Conservation (phyloP, 1,284 basidiomycete species). For the Ceratobasidium sp. region DNA sequence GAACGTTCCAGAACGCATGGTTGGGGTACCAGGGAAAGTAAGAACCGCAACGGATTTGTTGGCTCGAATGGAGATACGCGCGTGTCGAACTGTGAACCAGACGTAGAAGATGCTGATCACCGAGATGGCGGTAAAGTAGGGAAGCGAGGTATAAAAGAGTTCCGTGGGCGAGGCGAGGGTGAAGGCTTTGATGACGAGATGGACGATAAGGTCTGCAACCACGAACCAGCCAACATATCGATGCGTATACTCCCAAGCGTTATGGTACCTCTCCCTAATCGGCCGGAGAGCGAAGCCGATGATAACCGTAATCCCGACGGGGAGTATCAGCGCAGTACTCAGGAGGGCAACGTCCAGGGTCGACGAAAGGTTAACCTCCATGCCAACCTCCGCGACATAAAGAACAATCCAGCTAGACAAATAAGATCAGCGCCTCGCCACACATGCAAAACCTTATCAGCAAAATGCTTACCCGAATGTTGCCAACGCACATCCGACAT, state of each 20-base stretch:
- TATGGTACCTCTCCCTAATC: slow-evolving; percentile 33
- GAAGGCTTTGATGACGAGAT: slow-evolving; percentile 1
- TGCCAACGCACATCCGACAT: slow-evolving; percentile 36
- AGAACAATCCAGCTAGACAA: slow-evolving; percentile 27
- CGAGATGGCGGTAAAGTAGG: slow-evolving; percentile 21
- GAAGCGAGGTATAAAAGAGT: slow-evolving; percentile 25
- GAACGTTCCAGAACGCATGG: slow-evolving; percentile 30
- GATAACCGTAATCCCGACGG: slow-evolving; percentile 15
- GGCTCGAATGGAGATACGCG: slow-evolving; percentile 26
- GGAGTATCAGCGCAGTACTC: slow-evolving; percentile 17
- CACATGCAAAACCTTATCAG: not conserved
- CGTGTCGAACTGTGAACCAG: slow-evolving; percentile 39
- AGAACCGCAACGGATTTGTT: slow-evolving; percentile 28
- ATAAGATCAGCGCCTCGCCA: not conserved
- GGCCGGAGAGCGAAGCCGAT: slow-evolving; percentile 39
- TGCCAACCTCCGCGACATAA: slow-evolving; percentile 8
- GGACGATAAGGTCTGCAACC: slow-evolving; percentile 16
- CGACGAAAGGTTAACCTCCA: not conserved
- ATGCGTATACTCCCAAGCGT: slow-evolving; percentile 41
- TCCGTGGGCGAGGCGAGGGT: slow-evolving; percentile 8
- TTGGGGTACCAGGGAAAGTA: slow-evolving; percentile 29
- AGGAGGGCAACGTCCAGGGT: slow-evolving; percentile 32
- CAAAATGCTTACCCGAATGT: slow-evolving; percentile 21
- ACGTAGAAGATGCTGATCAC: slow-evolving; percentile 29
- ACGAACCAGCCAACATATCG: slow-evolving; percentile 43